phyloP scores from a whole-genome alignment of 805 yeast species.

The Ogataea neopini region DNA sequence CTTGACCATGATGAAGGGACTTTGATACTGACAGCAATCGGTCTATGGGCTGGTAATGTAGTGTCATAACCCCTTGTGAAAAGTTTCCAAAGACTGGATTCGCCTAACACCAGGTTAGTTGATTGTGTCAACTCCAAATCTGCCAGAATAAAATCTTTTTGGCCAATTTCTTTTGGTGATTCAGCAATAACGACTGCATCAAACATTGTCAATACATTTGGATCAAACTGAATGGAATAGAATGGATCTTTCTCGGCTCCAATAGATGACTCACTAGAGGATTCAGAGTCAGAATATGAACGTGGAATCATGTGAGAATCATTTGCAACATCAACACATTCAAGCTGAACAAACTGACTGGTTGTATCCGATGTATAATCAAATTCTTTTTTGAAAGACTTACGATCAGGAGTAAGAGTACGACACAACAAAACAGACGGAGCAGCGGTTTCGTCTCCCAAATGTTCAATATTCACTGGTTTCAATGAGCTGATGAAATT shows the following conservation, averaged over 20 bases:
- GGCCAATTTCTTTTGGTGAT: constrained; percentile 20
- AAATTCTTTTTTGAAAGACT: constrained; percentile 25
- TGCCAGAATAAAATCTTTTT: constrained; percentile 39
- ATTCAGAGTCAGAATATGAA: constrained; percentile 39
- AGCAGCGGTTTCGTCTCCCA: constrained; percentile 22
- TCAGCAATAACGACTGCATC: constrained; percentile 54
- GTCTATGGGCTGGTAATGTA: constrained; percentile 43
- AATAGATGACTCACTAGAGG: constrained; percentile 53
- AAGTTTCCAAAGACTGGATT: constrained; percentile 38
- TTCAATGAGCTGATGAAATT: constrained; percentile 34
- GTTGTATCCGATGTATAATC: constrained; percentile 44
- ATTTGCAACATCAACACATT: constrained; percentile 47
- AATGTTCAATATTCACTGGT: constrained; percentile 28
- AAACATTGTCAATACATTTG: constrained; percentile 41
- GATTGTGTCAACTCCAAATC: constrained; percentile 34
- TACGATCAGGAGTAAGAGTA: constrained; percentile 21
- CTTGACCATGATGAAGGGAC: constrained; percentile 63
- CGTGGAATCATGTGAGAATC: constrained; percentile 50
- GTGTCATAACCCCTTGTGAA: constrained; percentile 41
- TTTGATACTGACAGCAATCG: constrained; percentile 48
- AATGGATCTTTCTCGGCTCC: constrained; percentile 54
- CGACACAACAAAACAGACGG: constrained; percentile 35
- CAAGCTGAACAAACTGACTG: constrained; percentile 37
- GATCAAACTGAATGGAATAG: constrained; percentile 45
- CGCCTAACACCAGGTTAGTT: constrained; percentile 31